Evolutionary conservation across 495 filamentous ascomycete species (phyloP), one percentile per base, ranked within the genome.

Genomic region (Stereocaulon alpinum): DNA sequence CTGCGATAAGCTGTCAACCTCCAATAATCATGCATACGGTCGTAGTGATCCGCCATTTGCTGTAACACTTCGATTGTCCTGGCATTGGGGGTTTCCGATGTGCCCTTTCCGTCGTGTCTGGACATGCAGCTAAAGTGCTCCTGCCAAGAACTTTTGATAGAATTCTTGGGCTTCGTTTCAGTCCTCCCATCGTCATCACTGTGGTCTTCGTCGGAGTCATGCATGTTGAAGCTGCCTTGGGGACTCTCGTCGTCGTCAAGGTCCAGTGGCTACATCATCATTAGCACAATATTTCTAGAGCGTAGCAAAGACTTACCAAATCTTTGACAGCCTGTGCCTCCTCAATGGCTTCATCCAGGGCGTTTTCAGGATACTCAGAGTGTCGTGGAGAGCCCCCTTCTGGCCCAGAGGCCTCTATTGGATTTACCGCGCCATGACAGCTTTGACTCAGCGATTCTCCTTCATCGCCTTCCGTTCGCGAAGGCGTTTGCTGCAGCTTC

Each of bases 41-140:
- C 81, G 68, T 96, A 96, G 70, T 94, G 89, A 57, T 87, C 82
- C 52, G 80, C 76, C 89, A 96, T 92, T 62, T 87, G 75, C 62
- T 91, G 80, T 6, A 96, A 74, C n/a, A 91, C 70, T 32, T 85
- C 79, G 55, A 94, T 92, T 0, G 89, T 95, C 11, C 78, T 72
- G 2, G 72, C 72, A 66, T 97, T 97, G 0, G 89, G 88, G 34
- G 77, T 84, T 2, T 70, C 61, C 0, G 56, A 51, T 10, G 67
- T 66, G 15, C 66, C 62, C 11, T 59, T 68, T 1, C 70, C 71
- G 58, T 82, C 77, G 48, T 78, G 75, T 63, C 79, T 78, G 20
- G 81, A 74, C 86, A 90, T 88, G 69, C 86, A 89, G 50, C 77
- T 74, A 67, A 88, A 89, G 2, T 71, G 78, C 50, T 75, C 69